Percentiles rank a stretch among this genome's conserved stretches.
phyloP scores from a whole-genome alignment of 495 filamentous ascomycete genomes.

The Podospora australis region DNA sequence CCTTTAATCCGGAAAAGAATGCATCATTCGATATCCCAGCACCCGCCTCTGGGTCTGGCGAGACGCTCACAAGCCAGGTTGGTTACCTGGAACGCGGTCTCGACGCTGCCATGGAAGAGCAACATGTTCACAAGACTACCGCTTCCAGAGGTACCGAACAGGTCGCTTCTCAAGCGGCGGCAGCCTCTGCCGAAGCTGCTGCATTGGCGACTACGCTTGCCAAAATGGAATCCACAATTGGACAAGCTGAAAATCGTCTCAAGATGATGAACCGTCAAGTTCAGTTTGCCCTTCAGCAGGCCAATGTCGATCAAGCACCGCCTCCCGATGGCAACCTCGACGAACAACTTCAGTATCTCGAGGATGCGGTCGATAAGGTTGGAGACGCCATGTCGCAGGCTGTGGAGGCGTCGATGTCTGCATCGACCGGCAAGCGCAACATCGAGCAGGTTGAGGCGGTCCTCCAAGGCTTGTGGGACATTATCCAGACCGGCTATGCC shows the following conservation, averaged over 20 bases:
- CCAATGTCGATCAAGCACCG: constrained; percentile 18
- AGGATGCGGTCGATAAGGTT: constrained; percentile 25
- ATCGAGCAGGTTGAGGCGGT: constrained; percentile 53
- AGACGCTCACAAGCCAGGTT: constrained; percentile 35
- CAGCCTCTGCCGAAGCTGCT: constrained; percentile 8
- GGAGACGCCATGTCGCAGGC: constrained; percentile 28
- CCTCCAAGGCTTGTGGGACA: constrained; percentile 66
- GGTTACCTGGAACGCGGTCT: constrained; percentile 36
- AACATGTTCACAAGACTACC: constrained; percentile 8
- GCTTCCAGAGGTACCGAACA: constrained; percentile 10
- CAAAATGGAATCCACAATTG: constrained; percentile 11
- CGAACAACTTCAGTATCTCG: constrained; percentile 38
- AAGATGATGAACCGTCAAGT: constrained; percentile 28
- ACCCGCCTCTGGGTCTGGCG: constrained; percentile 35
- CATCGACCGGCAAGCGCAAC: constrained; percentile 29
- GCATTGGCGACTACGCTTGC: constrained; percentile 12
- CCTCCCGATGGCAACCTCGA: constrained; percentile 27
- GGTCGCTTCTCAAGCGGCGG: constrained; percentile 8
- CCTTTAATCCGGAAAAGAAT: constrained; percentile 47
- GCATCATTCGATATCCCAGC: constrained; percentile 28
- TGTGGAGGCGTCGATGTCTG: constrained; percentile 20
- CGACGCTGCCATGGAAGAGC: constrained; percentile 24
- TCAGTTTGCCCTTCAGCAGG: constrained; percentile 23
- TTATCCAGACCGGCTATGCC: constrained; percentile 57
- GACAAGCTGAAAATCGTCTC: constrained; percentile 24